Evolutionary conservation across 2,329 filamentous ascomycete genomes (phyloP), one percentile per base, ranked within the genome.

Genomic region (Dactylonectria estremocensis): DNA sequence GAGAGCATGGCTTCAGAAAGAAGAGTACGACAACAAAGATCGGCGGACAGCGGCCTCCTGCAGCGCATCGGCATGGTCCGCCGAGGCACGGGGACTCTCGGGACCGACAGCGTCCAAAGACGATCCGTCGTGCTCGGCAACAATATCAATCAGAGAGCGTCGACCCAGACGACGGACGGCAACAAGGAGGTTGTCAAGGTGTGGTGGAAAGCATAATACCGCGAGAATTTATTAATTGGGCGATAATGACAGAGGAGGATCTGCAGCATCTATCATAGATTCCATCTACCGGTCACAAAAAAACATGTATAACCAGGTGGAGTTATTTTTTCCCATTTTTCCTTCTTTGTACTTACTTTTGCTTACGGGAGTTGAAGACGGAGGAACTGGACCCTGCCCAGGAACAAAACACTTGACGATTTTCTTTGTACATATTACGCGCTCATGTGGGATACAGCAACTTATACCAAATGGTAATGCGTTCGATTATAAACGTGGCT

Each of bases 141-240:
- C 57, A 22, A 54, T 13, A 24, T 31, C 57, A 22, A 54, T 13
- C 31, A 52, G 50, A 57, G 61, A 16, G 57, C 46, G 3, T 66
- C 66, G 24, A 64, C 60, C n/a, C 59, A 55, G 11, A 75, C 64
- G 13, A 65, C 71, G 64, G 74, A 67, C 28, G 72, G 70, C 11
- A 68, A 65, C 0, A 75, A 70, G 33, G 73, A 75, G 71, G 58
- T 74, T 59, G 73, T 74, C 33, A 76, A 75, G 61, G 73, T 75
- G 37, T 75, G 73, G 73, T 75, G 73, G 73, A 66, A 71, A 16
- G 53, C 71, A 14, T 66, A 35, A 66, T 43, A 20, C 18, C n/a
- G 60, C 31, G 49, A 33, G 33, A 14, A 46, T 59, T 59, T 59
- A 59, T 54, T 28, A 28, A 28, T 28, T 28, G 61, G 52, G 24